Base-by-base conservation (phyloP, 2,329 filamentous ascomycete genomes). In the Cryphonectria radicalis region DNA sequence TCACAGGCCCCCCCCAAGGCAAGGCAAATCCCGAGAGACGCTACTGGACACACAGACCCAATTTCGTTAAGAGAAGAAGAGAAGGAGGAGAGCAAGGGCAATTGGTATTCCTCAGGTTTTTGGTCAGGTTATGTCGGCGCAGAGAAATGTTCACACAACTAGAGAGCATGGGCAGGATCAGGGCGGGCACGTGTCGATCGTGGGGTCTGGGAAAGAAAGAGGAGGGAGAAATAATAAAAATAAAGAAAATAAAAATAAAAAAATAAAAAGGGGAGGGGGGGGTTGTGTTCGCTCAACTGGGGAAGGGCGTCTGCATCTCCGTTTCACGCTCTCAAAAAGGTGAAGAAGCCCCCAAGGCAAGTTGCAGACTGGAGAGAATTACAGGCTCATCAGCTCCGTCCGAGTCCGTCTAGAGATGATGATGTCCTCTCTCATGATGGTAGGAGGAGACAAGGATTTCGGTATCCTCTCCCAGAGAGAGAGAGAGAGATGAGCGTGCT, bases 1-100 rank as follows among this genome's bases (percentile, higher is more conserved):
- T 59, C 55, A 59, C 25, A 59, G 53, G 53, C 53, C 32, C 32
- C 32, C n/a, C n/a, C n/a, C n/a, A n/a, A n/a, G n/a, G n/a, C 53
- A 28, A 28, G 53, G 53, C 53, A 28, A 55, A n/a, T 10, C 22
- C 25, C 53, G 11, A 25, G 10, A 57, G 55, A 32, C 55, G 55
- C 55, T 59, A 59, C 55, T 35, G 28, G 3, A 32, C 55, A 32
- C 55, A 19, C 55, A 59, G 55, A 32, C 55, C 28, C 25, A 32
- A 59, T 35, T 13, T 59, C 55, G 13, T 8, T 8, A 17, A 32
- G 25, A 35, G 13, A n/a, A n/a, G 46, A 50, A 2, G 42, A 43
- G 14, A 17, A 5, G 13, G 42, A 14, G 14, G 42, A 40, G 10
- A 32, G 25, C 14, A 5, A 57, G 11, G 25, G 14, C 53, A 32